Evolutionary conservation across 495 filamentous ascomycete genomes (phyloP), one percentile per base, ranked within the genome.

Genomic region (Parachaetomium inaequale): DNA sequence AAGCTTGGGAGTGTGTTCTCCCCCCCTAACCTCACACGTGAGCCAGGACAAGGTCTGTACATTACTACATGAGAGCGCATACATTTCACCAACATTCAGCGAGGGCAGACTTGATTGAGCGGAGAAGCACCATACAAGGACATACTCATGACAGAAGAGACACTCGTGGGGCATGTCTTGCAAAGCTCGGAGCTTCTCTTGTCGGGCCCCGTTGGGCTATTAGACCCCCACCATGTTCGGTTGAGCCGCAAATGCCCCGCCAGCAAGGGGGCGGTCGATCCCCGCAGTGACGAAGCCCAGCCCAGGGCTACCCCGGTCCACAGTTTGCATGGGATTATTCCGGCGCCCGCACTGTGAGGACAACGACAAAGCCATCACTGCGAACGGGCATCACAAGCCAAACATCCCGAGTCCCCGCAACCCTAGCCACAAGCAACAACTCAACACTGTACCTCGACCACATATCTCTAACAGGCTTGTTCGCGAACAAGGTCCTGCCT

Each of bases 201-300:
- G 10, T 49, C 21, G 7, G 2, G 42, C 42, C 8, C n/a, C 42
- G 15, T 34, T 6, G 40, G 40, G 14, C 11, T 23, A 46, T 23
- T 21, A 10, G 19, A 19, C 14, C 21, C 55, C 55, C 26, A 43
- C 55, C 36, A 29, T 29, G 14, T 4, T 15, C 14, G 26, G 32
- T 32, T 60, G 58, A 60, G 58, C 47, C 47, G 47, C 46, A 52
- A n/a, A 29, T 38, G 47, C 58, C 58, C 58, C 58, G 47, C 43
- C 56, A 50, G 31, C 55, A 47, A 58, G 43, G 38, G 38, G 31
- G 7, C 17, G 26, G 57, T 15, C 45, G 43, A 34, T 58, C 43
- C 55, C 56, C 43, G 21, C 45, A 51, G 23, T 45, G 23, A 59
- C 29, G 28, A 45, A 28, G 12, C 28, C 31, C 28, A 34, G 32